Evolutionary conservation across 495 filamentous ascomycete genomes (phyloP), one percentile per base, ranked within the genome.

Genomic region (Penicillium silybi): DNA sequence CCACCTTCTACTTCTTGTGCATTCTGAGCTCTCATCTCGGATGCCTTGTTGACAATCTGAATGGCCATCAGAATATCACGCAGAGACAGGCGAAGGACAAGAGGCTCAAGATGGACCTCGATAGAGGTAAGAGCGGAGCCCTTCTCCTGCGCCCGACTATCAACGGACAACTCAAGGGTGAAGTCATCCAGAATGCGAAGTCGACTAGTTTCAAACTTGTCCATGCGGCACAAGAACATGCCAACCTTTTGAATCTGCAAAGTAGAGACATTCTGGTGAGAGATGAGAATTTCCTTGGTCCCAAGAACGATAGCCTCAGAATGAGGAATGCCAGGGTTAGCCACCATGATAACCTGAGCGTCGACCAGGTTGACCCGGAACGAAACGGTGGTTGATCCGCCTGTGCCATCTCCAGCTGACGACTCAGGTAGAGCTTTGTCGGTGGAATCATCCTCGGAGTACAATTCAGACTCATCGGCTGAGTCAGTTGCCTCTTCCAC

Each of bases 181-280:
- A 97, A 97, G 63, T 97, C 90, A 63, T 98, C 93, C 19, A 98
- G 78, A 56, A 98, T 95, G 19, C 95, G 85, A 37, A 97, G 80
- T 32, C 88, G 80, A 45, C 82, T 87, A 16, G 85, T 89, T 48
- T 96, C 92, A 55, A 96, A 95, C 54, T 87, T 87, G 63, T 98
- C 93, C 95, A 98, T 97, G 23, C 93, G 88, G 64, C 93, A 98
- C 32, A 98, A 74, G 69, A 97, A 98, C 92, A 98, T 97, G 49
- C 93, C 95, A 41, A 97, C 84, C 61, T 96, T 83, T 32, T 87
- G 87, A 8, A 97, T 80, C 61, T 97, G 95, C 50, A 98, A 76
- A 9, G 95, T 96, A 44, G 91, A 79, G 19, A 92, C 90, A 72
- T 97, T 89, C 68, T 98, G 93, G 61, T 93, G 88, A 13, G 93